These are phyloP conservation scores for Penicillium sp. DNA, from an alignment of 2,329 filamentous ascomycete genomes.

Conservation along the genomic window DNA sequence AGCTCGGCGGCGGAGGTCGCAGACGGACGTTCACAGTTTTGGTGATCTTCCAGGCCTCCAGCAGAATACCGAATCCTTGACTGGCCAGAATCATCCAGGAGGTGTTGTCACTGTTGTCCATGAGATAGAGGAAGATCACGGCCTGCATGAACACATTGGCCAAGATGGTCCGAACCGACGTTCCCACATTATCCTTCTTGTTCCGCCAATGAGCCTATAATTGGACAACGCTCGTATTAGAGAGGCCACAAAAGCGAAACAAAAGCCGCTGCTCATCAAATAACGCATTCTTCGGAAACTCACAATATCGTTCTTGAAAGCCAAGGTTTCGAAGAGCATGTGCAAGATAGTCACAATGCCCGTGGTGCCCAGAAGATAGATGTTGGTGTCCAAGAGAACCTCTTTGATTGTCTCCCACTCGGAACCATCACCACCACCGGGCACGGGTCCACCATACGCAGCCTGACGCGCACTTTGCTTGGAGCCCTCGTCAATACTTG, in stretches of 20 bases:
- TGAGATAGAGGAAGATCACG: constrained; percentile 90
- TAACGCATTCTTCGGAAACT: constrained; percentile 17
- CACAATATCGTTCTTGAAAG: constrained; percentile 92
- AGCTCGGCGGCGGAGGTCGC: constrained; percentile 61
- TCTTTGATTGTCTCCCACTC: constrained; percentile 98
- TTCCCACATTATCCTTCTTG: constrained; percentile 98
- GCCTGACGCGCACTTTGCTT: constrained; percentile 76
- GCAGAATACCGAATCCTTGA: constrained; percentile 75
- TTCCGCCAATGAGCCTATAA: constrained; percentile 79
- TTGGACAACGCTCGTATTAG: constrained; percentile 10
- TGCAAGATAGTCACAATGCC: constrained; percentile 79
- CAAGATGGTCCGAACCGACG: constrained; percentile 90
- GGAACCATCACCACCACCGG: constrained; percentile 77
- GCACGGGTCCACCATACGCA: constrained; percentile 63
- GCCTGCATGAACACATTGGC: constrained; percentile 97
- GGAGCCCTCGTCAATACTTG: constrained; percentile 78
- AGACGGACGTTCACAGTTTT: constrained; percentile 87
- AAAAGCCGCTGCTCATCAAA: background rate
- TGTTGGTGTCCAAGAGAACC: constrained; percentile 87
- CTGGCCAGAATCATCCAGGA: constrained; percentile 98
- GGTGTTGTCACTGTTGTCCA: constrained; percentile 96
- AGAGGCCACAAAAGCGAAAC: background rate
- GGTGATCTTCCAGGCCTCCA: constrained; percentile 91
- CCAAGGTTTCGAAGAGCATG: constrained; percentile 90
- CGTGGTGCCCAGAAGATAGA: constrained; percentile 80